Evolutionary conservation across 1,284 basidiomycete species (phyloP).

Genomic region (Puccinia horiana): DNA sequence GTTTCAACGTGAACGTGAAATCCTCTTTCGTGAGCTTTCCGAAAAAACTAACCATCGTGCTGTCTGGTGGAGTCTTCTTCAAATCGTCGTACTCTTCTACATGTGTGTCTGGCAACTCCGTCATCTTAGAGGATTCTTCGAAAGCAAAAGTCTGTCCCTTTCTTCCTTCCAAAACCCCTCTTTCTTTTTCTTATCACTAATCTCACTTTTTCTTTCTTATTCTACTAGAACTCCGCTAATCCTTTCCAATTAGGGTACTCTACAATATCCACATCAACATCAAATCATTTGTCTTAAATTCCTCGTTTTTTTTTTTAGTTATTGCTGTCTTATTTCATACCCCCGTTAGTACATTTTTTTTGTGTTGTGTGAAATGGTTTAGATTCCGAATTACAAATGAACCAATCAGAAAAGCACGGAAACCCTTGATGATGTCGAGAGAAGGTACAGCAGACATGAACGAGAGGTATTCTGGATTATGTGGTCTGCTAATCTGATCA

Average conservation of each 20-base stretch:
- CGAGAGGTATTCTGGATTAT: too few species aligned
- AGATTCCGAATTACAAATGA: conserved; percentile 69
- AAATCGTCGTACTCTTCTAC: conserved; percentile 78
- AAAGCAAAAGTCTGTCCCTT: conserved; percentile 49
- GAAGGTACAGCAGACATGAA: background rate
- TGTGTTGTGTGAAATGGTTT: conserved; percentile 66
- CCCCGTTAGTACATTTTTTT: conserved; percentile 65
- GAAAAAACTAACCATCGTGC: conserved; percentile 85
- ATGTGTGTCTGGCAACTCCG: conserved; percentile 91
- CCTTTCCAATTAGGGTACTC: conserved; percentile 49
- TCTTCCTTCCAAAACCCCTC: conserved; percentile 37
- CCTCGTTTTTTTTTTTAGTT: conserved; percentile 66
- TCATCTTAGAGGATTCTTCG: conserved; percentile 70
- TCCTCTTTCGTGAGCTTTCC: conserved; percentile 83
- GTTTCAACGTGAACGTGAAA: conserved; percentile 89
- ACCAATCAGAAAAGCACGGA: background rate
- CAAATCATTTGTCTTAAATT: conserved; percentile 54
- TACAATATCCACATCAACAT: background rate
- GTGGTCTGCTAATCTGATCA: too few species aligned
- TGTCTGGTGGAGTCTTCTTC: conserved; percentile 86
- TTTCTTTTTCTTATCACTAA: conserved; percentile 49
- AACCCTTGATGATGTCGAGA: too few species aligned
- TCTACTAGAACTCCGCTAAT: conserved; percentile 76
- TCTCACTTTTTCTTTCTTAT: conserved; percentile 33
- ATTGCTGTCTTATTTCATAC: conserved; percentile 64